Percentiles rank a stretch among this genome's conserved stretches.
These are phyloP conservation scores for Escallonia herrerae DNA, from an alignment of 129 eudicot species.

Conservation along the genomic window DNA sequence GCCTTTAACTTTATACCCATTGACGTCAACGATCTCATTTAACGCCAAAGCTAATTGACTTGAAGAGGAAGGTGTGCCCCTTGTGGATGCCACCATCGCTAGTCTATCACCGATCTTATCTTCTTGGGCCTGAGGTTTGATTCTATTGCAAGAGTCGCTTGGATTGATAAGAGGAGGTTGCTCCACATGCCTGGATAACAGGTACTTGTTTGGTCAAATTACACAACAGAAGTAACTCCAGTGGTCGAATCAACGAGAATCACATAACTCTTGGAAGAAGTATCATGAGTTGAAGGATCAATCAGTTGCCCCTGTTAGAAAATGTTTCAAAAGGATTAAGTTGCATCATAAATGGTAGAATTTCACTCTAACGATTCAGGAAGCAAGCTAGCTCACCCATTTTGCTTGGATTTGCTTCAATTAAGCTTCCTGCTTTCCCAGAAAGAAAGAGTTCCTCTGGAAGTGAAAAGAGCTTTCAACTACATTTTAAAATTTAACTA, in stretches of 20 bases:
- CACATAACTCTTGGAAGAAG: not conserved
- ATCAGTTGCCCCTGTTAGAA: not conserved
- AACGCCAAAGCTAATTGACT: not conserved
- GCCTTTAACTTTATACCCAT: slow-evolving; percentile 38
- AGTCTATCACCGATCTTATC: too few relatives aligned
- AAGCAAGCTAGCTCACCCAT: slow-evolving; percentile 1
- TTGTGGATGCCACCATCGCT: not conserved
- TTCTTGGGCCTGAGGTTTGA: not conserved
- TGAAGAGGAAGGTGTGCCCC: not conserved
- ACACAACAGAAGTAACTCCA: not conserved
- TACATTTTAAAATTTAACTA: too few relatives aligned
- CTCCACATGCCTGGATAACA: not conserved
- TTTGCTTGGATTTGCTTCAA: not conserved
- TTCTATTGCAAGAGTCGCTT: not conserved
- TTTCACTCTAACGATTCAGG: not conserved
- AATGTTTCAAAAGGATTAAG: not conserved
- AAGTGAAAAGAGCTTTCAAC: too few relatives aligned
- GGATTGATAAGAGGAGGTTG: not conserved
- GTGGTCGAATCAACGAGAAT: not conserved
- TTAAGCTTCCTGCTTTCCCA: not conserved
- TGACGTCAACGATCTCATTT: slow-evolving; percentile 14
- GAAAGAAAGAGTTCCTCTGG: too few relatives aligned
- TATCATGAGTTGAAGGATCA: not conserved
- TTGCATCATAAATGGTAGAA: too few relatives aligned
- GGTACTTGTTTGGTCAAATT: not conserved